Percentiles rank a stretch among this genome's conserved stretches.
These are phyloP conservation scores for Alternaria angustiovoidea DNA, from an alignment of 2,329 filamentous ascomycete genomes.

Conservation along the genomic window DNA sequence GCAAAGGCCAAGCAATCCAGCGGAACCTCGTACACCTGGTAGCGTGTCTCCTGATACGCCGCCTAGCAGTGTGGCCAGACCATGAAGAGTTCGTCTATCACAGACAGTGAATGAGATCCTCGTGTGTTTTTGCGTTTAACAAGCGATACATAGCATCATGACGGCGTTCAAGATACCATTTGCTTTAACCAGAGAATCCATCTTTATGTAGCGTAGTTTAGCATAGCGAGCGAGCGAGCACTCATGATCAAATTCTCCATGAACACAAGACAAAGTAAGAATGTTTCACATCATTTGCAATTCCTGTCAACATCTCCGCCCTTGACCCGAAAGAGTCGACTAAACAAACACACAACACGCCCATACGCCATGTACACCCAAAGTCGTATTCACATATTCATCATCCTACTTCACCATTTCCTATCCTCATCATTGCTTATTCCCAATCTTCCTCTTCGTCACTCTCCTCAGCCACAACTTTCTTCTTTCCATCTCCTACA, in stretches of 20 bases:
- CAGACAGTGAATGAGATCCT: background rate
- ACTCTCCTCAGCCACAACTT: conserved; percentile 62
- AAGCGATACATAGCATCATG: background rate
- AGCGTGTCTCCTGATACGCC: conserved; percentile 38
- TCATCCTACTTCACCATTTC: background rate
- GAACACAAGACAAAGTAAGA: background rate
- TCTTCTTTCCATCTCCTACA: conserved; percentile 55
- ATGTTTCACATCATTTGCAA: background rate
- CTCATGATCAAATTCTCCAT: background rate
- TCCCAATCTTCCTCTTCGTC: conserved; percentile 79
- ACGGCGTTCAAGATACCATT: conserved; percentile 15
- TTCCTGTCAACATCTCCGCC: background rate
- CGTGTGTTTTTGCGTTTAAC: background rate
- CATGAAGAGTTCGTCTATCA: background rate
- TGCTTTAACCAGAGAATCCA: background rate
- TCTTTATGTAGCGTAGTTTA: conserved; percentile 5
- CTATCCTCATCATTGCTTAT: conserved; percentile 46
- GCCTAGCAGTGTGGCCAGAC: conserved; percentile 33
- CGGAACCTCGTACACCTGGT: conserved; percentile 25
- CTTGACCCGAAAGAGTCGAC: background rate
- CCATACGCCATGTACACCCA: background rate
- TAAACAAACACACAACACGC: background rate
- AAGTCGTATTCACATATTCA: background rate
- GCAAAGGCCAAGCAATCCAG: background rate
- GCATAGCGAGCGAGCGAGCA: conserved; percentile 5